Evolutionary conservation across 208 protist genomes (phyloP).

Genomic region (Acanthamoeba castellanii): DNA sequence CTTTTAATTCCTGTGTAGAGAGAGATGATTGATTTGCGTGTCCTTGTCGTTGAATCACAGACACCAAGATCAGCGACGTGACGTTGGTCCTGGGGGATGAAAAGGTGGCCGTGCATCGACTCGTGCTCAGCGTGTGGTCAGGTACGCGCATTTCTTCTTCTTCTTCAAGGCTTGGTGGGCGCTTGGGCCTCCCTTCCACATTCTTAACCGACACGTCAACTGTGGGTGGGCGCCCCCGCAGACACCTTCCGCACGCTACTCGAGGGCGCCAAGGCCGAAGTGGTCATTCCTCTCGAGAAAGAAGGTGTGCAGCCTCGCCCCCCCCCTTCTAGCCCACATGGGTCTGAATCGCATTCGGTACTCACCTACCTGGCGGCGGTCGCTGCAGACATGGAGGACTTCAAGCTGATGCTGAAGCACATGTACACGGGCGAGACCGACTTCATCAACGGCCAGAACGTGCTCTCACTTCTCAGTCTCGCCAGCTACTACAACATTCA

Average conservation of each 20-base stretch:
- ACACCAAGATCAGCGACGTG: slow-evolving; percentile 22
- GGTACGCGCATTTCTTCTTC: neutral
- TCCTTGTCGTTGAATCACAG: neutral
- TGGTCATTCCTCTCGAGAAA: neutral
- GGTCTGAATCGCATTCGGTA: too few species aligned
- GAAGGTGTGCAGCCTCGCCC: neutral
- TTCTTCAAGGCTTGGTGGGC: too few species aligned
- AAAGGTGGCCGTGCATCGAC: neutral
- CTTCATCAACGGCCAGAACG: slow-evolving; percentile 41
- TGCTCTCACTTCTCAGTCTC: slow-evolving; percentile 33
- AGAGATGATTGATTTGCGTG: neutral
- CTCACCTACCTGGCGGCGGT: too few species aligned
- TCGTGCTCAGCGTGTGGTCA: slow-evolving; percentile 44
- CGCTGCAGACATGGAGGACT: neutral
- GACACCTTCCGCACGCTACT: slow-evolving; percentile 18
- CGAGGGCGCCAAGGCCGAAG: neutral
- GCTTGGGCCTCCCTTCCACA: too few species aligned
- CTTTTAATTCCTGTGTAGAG: neutral
- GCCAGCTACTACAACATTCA: slow-evolving; percentile 53
- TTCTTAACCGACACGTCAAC: neutral
- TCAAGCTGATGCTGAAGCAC: slow-evolving; percentile 67
- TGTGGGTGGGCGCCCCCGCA: neutral
- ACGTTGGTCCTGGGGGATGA: slow-evolving; percentile 28
- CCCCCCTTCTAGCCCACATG: too few species aligned
- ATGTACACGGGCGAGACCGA: slow-evolving; percentile 67